Base-by-base conservation (phyloP, 2,329 filamentous ascomycete species). In the Sphaerulina musiva region DNA sequence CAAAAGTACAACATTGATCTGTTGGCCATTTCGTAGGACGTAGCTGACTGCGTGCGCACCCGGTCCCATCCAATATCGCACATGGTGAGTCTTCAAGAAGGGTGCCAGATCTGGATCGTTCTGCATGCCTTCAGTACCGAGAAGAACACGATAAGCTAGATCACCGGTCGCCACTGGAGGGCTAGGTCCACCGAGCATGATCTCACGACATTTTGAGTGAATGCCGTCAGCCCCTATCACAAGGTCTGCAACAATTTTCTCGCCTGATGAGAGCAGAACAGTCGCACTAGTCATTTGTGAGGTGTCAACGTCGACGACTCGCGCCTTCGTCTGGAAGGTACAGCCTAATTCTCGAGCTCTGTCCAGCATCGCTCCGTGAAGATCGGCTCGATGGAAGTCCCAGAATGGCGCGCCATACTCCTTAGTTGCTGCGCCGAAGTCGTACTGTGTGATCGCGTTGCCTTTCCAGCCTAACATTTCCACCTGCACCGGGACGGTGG, bases 381-480 rank as follows among this genome's bases (percentile, higher is more conserved):
- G 61, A 55, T 79, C 75, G 2, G 78, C 76, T 8, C 78, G 73
- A 59, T 81, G 78, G 40, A 81, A 80, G 58, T 80, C 78, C 67
- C 76, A 77, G 59, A 80, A 81, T 23, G 72, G 76, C 29, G 69
- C 72, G 2, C 72, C 72, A 43, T 64, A 64, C 41, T 61, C 52
- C 17, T 54, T 53, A 3, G 64, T 66, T 23, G 70, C 65, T 12
- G 62, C 55, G 8, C 62, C 61, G 47, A 79, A 80, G 57, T 80
- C 71, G 69, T 80, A 74, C 1, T 68, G 64, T 0, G 74, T 75
- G 6, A 81, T 69, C 14, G 65, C 59, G 26, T 78, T 72, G 3
- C 79, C 78, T 51, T 78, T 79, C 78, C 78, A 81, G 1, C 75
- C 73, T 31, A 76, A 64, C 65, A 80, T 79, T 52, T 79, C 79